Conservation (phyloP, 129 eudicot genomes). For the Chrysanthemum makinoi region DNA sequence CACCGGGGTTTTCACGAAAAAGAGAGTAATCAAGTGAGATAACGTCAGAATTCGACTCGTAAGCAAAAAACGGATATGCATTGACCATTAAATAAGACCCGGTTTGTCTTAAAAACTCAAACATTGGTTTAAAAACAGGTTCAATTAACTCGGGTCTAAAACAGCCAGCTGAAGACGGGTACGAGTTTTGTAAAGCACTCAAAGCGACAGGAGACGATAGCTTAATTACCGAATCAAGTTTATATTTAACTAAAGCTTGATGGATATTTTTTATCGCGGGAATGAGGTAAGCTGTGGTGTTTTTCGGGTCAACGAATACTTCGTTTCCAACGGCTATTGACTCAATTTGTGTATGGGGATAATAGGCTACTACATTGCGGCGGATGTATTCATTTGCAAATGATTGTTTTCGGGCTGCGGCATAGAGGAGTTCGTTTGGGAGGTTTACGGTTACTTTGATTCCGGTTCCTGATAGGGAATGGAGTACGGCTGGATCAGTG, state of each 20-base stretch:
- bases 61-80: constrained; percentile 82
- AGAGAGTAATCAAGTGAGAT: constrained; percentile 82
- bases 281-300: constrained; percentile 61
- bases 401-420: constrained; percentile 64
- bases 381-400: constrained; percentile 64
- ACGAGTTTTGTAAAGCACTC: constrained; percentile 61
- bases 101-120: constrained; percentile 61
- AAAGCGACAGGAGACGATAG: constrained; percentile 85
- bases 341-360: constrained; percentile 73
- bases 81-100: constrained; percentile 75
- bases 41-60: constrained; percentile 73
- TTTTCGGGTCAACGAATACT: constrained; percentile 75
- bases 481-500: constrained; percentile 85
- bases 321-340: constrained; percentile 91
- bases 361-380: constrained; percentile 58
- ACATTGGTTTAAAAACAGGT: constrained; percentile 68
- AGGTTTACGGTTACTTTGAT: constrained; percentile 68
- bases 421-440: constrained; percentile 76
- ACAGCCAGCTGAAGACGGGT: constrained; percentile 78
- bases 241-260: constrained; percentile 46
- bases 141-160: constrained; percentile 64
- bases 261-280: constrained; percentile 80
- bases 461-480: constrained; percentile 59
- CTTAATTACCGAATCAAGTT: constrained; percentile 49
- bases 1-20: constrained; percentile 75